A percentile compares a stretch with the other conserved stretches of the same genome.
These are phyloP conservation scores for Ocimum tenuiflorum DNA, from an alignment of 257 asterid species.

Conservation along the genomic window DNA sequence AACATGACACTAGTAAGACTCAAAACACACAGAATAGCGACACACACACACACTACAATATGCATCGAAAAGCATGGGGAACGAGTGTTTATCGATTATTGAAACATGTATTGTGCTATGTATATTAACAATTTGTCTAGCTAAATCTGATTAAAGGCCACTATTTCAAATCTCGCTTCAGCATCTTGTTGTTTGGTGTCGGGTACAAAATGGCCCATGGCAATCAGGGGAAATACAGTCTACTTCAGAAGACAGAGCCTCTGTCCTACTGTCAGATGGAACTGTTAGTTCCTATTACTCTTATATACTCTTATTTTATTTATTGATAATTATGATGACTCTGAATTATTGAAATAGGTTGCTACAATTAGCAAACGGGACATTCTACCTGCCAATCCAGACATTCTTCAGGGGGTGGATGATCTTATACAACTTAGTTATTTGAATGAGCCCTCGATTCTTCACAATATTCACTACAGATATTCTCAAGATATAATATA, in stretches of 20 bases:
- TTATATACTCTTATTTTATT: slow-evolving; percentile 4
- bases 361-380: slow-evolving; percentile 48
- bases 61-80: too few relatives aligned
- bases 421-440: slow-evolving; percentile 83
- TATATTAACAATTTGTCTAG: slow-evolving; percentile 4
- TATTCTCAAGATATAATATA: slow-evolving; percentile 61
- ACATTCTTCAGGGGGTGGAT: slow-evolving; percentile 77
- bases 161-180: slow-evolving; percentile 32
- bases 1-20: too few relatives aligned
- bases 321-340: slow-evolving; percentile 1
- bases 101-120: slow-evolving; percentile 3
- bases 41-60: too few relatives aligned
- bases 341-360: slow-evolving; percentile 37
- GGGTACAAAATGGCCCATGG: slow-evolving; percentile 47
- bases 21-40: too few relatives aligned
- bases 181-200: slow-evolving; percentile 81
- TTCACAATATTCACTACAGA: slow-evolving; percentile 72
- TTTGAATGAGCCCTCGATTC: slow-evolving; percentile 90
- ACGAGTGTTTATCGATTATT: too few relatives aligned
- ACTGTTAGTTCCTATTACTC: slow-evolving; percentile 45
- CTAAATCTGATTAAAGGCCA: slow-evolving; percentile 7
- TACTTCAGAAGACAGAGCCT: slow-evolving; percentile 58
- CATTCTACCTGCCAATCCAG: slow-evolving; percentile 87
- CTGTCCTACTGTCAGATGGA: slow-evolving; percentile 50
- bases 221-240: slow-evolving; percentile 67